Evolutionary conservation across 106 monocot genomes (phyloP).

Genomic region (Dioscorea alata): DNA sequence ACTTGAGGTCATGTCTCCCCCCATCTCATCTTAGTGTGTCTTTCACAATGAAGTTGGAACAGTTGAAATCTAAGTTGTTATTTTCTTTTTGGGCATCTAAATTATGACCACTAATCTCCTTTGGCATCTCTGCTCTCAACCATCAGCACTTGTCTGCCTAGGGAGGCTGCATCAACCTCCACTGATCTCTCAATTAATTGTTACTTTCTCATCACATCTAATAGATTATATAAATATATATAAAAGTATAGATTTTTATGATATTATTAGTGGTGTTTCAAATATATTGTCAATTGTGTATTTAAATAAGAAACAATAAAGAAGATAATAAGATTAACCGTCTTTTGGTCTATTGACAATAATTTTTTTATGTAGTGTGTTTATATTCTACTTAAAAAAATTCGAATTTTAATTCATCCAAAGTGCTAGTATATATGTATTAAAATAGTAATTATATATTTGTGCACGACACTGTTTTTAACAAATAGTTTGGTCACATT

Average conservation of each 20-base stretch:
- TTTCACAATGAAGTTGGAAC: neutral
- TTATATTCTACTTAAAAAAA: neutral
- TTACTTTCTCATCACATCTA: neutral
- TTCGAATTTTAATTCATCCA: too few species aligned
- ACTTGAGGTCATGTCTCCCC: neutral
- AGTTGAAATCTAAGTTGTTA: neutral
- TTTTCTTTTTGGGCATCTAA: neutral
- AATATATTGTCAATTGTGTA: too few species aligned
- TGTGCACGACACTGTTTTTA: too few species aligned
- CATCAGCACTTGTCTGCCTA: neutral
- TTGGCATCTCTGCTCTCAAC: neutral
- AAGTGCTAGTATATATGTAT: too few species aligned
- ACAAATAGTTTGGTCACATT: too few species aligned
- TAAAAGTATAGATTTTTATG: neutral
- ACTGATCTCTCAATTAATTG: neutral
- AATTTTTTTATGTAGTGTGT: neutral
- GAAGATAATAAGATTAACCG: neutral
- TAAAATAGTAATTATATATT: too few species aligned
- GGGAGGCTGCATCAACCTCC: neutral
- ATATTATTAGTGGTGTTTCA: too few species aligned
- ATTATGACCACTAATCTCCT: neutral
- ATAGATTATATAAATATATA: neutral
- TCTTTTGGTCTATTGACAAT: neutral
- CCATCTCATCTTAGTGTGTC: neutral
- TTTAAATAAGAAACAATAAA: too few species aligned